These are phyloP conservation scores for Tolypocladium album DNA, from an alignment of 2,329 filamentous ascomycete genomes.

Conservation along the genomic window DNA sequence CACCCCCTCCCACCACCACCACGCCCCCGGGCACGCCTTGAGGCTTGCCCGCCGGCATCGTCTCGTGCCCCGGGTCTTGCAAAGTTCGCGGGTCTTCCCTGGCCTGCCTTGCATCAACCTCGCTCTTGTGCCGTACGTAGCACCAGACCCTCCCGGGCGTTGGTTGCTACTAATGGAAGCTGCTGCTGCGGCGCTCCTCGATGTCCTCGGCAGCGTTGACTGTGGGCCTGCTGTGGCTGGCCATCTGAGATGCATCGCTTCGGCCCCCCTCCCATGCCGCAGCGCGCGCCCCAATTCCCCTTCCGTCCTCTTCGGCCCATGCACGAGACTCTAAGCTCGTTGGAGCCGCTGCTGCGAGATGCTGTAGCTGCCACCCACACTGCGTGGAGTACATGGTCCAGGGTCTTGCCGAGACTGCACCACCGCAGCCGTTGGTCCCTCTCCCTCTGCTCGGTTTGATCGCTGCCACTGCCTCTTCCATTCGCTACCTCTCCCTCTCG, in stretches of 20 bases:
- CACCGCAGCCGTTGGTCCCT: constrained; percentile 2
- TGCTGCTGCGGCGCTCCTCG: background rate
- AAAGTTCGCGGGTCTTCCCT: background rate
- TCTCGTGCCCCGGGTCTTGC: background rate
- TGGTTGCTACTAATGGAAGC: background rate
- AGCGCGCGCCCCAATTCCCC: background rate
- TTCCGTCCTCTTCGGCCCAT: background rate
- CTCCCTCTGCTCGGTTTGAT: too few relatives aligned
- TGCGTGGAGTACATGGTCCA: constrained; percentile 6
- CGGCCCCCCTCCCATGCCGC: background rate
- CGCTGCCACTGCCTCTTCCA: background rate
- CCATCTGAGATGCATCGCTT: constrained; percentile 1
- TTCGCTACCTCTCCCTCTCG: background rate
- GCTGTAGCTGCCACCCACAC: constrained; percentile 3
- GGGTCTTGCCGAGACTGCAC: constrained; percentile 3
- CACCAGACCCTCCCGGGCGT: background rate
- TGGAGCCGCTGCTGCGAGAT: background rate
- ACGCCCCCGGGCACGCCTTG: background rate
- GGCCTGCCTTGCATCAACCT: background rate
- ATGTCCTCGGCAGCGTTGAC: background rate
- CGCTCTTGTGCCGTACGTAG: background rate
- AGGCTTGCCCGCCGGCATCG: background rate
- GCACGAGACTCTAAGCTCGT: background rate
- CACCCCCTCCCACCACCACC: background rate
- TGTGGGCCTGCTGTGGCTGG: background rate